phyloP scores from a whole-genome alignment of 208 protist species.

The Leishmania gerbilli region DNA sequence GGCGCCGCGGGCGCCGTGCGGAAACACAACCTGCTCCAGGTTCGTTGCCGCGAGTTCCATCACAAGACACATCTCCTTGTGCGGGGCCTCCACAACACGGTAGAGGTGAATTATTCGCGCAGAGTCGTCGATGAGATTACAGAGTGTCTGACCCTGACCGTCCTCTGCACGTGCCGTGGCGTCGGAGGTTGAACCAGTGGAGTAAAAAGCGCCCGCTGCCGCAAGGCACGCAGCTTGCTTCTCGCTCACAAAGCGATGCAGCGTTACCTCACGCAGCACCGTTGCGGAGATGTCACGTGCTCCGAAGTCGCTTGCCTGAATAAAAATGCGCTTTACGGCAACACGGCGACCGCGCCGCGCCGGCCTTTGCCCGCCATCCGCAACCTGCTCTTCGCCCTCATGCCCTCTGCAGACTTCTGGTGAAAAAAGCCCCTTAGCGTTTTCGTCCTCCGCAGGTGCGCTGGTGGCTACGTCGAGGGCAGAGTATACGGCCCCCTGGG shows the following conservation, averaged over 20 bases:
- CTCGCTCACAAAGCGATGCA: conserved; percentile 48
- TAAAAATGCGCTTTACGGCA: conserved; percentile 87
- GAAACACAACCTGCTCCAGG: conserved; percentile 51
- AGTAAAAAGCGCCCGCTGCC: not conserved
- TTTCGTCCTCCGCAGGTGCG: too few species aligned
- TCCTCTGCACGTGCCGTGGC: not conserved
- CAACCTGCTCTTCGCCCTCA: not conserved
- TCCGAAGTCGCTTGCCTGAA: conserved; percentile 73
- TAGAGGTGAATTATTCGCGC: conserved; percentile 51
- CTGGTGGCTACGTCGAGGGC: conserved; percentile 39
- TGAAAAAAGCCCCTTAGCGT: not conserved
- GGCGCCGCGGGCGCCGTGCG: conserved; percentile 1
- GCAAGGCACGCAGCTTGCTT: conserved; percentile 10
- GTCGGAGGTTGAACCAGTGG: not conserved
- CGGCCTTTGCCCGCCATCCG: not conserved
- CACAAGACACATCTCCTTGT: conserved; percentile 81
- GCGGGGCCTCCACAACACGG: conserved; percentile 76
- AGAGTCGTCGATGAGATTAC: conserved; percentile 26
- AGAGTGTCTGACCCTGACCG: not conserved
- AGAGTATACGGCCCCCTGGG: conserved; percentile 83
- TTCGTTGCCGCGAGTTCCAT: conserved; percentile 73
- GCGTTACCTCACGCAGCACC: conserved; percentile 74
- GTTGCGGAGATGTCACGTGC: conserved; percentile 63
- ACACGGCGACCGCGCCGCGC: conserved; percentile 26
- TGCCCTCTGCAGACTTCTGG: not conserved